Evolutionary conservation across 208 protist genomes (phyloP).

Genomic region (Wallacemonas sp.): DNA sequence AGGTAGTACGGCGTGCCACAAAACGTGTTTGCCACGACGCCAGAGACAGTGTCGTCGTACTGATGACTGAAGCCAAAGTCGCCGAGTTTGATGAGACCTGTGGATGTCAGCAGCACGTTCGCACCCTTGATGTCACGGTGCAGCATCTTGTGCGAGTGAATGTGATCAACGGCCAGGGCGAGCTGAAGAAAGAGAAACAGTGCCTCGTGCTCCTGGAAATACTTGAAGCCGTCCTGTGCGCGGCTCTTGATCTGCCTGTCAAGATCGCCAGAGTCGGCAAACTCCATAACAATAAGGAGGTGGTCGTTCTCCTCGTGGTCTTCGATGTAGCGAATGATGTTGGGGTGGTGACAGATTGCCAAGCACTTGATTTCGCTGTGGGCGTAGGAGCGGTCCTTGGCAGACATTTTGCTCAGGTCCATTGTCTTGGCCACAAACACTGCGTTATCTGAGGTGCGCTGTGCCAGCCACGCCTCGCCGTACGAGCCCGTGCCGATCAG

Average conservation of each 20-base stretch:
- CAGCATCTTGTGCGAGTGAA: slow-evolving; percentile 90
- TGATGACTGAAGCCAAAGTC: slow-evolving; percentile 92
- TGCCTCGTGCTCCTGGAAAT: slow-evolving; percentile 87
- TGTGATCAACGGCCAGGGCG: slow-evolving; percentile 79
- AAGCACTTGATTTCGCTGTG: slow-evolving; percentile 89
- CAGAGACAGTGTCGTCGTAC: slow-evolving; percentile 89
- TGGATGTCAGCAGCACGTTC: slow-evolving; percentile 87
- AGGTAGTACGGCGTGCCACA: slow-evolving; percentile 78
- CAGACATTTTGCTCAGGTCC: slow-evolving; percentile 84
- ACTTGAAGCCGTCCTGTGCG: slow-evolving; percentile 40
- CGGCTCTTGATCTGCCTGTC: slow-evolving; percentile 82
- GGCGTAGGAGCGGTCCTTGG: slow-evolving; percentile 76
- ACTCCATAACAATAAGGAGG: slow-evolving; percentile 88
- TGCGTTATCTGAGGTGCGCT: slow-evolving; percentile 48
- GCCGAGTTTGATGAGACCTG: slow-evolving; percentile 87
- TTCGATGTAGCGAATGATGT: slow-evolving; percentile 87
- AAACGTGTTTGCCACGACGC: slow-evolving; percentile 87
- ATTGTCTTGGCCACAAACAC: slow-evolving; percentile 87
- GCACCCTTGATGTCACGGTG: slow-evolving; percentile 92
- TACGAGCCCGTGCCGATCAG: slow-evolving; percentile 85
- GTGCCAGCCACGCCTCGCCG: slow-evolving; percentile 83
- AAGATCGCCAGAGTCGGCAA: slow-evolving; percentile 85
- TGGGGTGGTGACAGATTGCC: slow-evolving; percentile 77
- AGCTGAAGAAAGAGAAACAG: slow-evolving; percentile 89
- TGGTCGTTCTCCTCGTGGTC: slow-evolving; percentile 82